These are phyloP conservation scores for Emericellopsis terricola DNA, from an alignment of 495 filamentous ascomycete genomes.

Conservation along the genomic window DNA sequence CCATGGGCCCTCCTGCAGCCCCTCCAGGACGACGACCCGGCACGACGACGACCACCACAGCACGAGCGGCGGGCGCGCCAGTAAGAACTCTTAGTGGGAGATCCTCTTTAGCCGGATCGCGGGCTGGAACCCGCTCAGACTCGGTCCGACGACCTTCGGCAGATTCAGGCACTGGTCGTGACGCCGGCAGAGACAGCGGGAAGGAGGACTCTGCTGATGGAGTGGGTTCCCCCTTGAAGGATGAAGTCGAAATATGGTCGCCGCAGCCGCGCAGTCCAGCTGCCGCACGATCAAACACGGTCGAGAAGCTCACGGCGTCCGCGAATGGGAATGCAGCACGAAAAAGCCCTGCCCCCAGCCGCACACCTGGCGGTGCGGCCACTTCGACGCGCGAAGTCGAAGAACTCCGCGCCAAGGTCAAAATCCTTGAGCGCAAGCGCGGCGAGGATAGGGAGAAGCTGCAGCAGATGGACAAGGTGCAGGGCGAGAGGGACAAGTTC, in stretches of 20 bases:
- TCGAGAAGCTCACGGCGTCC: conserved; percentile 23
- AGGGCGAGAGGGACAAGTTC: conserved; percentile 69
- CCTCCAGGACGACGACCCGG: conserved; percentile 14
- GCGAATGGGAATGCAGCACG: conserved; percentile 10
- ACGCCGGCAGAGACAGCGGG: conserved; percentile 16
- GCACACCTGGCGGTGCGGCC: conserved; percentile 13
- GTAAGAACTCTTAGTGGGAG: conserved; percentile 18
- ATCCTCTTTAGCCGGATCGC: conserved; percentile 12
- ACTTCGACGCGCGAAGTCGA: conserved; percentile 50
- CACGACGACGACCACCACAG: conserved; percentile 12
- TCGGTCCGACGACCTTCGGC: conserved; percentile 22
- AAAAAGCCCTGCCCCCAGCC: conserved; percentile 13
- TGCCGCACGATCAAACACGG: conserved; percentile 20
- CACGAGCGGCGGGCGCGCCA: conserved; percentile 10
- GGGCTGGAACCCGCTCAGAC: conserved; percentile 12
- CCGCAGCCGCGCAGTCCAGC: conserved; percentile 29
- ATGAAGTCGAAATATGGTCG: conserved; percentile 21
- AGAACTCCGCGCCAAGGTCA: conserved; percentile 61
- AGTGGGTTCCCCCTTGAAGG: conserved; percentile 17
- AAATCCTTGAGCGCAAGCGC: conserved; percentile 64
- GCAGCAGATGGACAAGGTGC: conserved; percentile 56
- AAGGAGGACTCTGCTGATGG: conserved; percentile 12
- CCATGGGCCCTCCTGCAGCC: conserved; percentile 45
- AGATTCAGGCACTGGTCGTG: too few relatives aligned
- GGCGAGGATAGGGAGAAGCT: conserved; percentile 77